phyloP scores from a whole-genome alignment of 371 early-diverging fungal genomes.

The Mucor sp. region DNA sequence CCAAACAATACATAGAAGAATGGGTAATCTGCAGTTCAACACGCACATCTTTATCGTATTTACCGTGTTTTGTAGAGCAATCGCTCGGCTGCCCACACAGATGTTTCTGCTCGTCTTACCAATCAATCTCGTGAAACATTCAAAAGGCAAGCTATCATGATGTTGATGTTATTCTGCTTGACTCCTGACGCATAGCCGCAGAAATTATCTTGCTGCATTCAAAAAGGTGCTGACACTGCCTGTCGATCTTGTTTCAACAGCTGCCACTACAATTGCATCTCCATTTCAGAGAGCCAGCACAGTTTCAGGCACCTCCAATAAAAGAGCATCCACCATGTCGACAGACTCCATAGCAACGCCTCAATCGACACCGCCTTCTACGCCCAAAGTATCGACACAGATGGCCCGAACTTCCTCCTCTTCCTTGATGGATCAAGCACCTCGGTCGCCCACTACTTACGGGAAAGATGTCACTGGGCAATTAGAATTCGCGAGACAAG shows the following conservation, averaged over 20 bases:
- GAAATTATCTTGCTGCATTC: constrained; percentile 57
- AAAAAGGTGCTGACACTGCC: constrained; percentile 53
- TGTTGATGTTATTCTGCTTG: neutral
- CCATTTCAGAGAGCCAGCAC: constrained; percentile 21
- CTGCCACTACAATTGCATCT: constrained; percentile 45
- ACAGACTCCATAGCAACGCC: constrained; percentile 16
- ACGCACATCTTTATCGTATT: neutral
- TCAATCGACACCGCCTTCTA: constrained; percentile 29
- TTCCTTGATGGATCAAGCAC: neutral
- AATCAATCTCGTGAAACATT: constrained; percentile 44
- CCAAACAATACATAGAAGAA: constrained; percentile 41
- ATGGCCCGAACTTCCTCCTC: constrained; percentile 13
- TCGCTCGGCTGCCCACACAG: constrained; percentile 16
- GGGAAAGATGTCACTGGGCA: constrained; percentile 19
- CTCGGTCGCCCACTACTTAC: neutral
- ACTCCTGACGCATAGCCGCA: neutral
- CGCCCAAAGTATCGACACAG: constrained; percentile 21
- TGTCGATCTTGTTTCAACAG: constrained; percentile 52
- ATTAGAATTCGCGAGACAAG: constrained; percentile 31
- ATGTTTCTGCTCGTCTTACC: constrained; percentile 27
- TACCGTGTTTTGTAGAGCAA: constrained; percentile 14
- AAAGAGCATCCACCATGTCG: constrained; percentile 21
- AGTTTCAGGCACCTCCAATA: neutral
- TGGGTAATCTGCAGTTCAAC: constrained; percentile 33
- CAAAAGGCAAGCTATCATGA: constrained; percentile 18